phyloP scores from a whole-genome alignment of 2,329 filamentous ascomycete genomes.

The Penicillium freii region DNA sequence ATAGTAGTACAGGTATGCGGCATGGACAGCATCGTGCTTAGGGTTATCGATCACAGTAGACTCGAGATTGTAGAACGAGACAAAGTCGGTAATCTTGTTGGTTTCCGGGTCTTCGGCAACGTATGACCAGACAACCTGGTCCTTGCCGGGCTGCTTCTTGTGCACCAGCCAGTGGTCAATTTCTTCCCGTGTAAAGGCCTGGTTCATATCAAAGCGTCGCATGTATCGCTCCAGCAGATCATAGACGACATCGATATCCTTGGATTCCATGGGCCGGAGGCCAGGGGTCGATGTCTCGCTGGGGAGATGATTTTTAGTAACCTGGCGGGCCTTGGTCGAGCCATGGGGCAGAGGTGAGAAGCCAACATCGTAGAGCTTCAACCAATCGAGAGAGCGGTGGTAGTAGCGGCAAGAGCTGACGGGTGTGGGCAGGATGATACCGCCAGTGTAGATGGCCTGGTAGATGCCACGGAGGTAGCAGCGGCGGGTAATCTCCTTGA shows the following conservation, averaged over 20 bases:
- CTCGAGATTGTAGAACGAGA: slow-evolving; percentile 94
- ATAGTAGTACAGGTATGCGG: slow-evolving; percentile 97
- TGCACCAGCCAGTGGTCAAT: slow-evolving; percentile 84
- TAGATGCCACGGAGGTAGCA: slow-evolving; percentile 84
- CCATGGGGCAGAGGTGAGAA: slow-evolving; percentile 84
- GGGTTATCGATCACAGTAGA: slow-evolving; percentile 83
- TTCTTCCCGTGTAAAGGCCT: slow-evolving; percentile 76
- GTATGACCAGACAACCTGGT: slow-evolving; percentile 90
- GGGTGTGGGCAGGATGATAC: slow-evolving; percentile 84
- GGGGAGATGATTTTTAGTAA: slow-evolving; percentile 81
- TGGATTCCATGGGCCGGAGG: slow-evolving; percentile 73
- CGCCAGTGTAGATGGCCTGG: slow-evolving; percentile 95
- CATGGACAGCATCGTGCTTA: slow-evolving; percentile 75
- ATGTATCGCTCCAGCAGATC: slow-evolving; percentile 75
- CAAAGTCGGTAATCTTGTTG: slow-evolving; percentile 88
- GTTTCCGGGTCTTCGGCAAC: slow-evolving; percentile 74
- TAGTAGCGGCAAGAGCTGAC: slow-evolving; percentile 94
- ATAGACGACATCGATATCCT: slow-evolving; percentile 74
- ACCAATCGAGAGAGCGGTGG: slow-evolving; percentile 90
- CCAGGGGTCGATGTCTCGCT: slow-evolving; percentile 69
- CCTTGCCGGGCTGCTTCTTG: slow-evolving; percentile 60
- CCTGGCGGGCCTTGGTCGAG: slow-evolving; percentile 81
- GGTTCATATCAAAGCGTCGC: slow-evolving; percentile 76
- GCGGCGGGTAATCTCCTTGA: slow-evolving; percentile 93
- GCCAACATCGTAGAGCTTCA: slow-evolving; percentile 90